Evolutionary conservation across 805 yeast genomes (phyloP).

Genomic region (Sugiyamaella valdiviana): DNA sequence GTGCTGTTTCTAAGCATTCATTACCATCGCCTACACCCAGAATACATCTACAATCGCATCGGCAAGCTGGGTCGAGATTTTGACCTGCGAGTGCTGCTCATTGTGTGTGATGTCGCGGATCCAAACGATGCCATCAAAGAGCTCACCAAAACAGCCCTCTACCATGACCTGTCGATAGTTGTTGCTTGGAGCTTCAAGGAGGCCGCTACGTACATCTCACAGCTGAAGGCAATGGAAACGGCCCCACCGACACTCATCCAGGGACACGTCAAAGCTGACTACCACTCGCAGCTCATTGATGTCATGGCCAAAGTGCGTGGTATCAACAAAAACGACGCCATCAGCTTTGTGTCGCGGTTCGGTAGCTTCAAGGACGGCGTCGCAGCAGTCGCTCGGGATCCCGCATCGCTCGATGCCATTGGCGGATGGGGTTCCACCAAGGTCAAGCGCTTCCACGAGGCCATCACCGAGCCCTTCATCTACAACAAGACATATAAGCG

Average conservation of each 20-base stretch:
- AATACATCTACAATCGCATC: conserved; percentile 36
- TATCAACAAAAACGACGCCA: conserved; percentile 35
- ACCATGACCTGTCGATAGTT: conserved; percentile 30
- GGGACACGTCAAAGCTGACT: conserved; percentile 27
- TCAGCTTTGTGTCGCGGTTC: conserved; percentile 28
- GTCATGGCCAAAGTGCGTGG: conserved; percentile 32
- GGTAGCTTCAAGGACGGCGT: conserved; percentile 25
- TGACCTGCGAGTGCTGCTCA: conserved; percentile 28
- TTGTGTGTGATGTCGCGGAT: conserved; percentile 36
- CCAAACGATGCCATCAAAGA: conserved; percentile 31
- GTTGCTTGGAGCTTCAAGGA: conserved; percentile 35
- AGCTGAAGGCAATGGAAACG: conserved; percentile 28
- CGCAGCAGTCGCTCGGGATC: conserved; percentile 8
- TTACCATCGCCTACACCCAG: conserved; percentile 36
- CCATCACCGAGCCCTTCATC: conserved; percentile 24
- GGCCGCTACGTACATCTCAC: conserved; percentile 34
- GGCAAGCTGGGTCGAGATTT: conserved; percentile 28
- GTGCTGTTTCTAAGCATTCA: conserved; percentile 33
- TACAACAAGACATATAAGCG: conserved; percentile 15
- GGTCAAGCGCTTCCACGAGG: conserved; percentile 20
- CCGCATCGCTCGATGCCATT: conserved; percentile 14
- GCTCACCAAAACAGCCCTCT: conserved; percentile 30
- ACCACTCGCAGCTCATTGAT: conserved; percentile 31
- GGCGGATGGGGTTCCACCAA: conserved; percentile 25
- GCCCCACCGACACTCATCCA: conserved; percentile 30